These are phyloP conservation scores for Cladosporium oxysporum DNA, from an alignment of 2,329 filamentous ascomycete species.

Conservation along the genomic window DNA sequence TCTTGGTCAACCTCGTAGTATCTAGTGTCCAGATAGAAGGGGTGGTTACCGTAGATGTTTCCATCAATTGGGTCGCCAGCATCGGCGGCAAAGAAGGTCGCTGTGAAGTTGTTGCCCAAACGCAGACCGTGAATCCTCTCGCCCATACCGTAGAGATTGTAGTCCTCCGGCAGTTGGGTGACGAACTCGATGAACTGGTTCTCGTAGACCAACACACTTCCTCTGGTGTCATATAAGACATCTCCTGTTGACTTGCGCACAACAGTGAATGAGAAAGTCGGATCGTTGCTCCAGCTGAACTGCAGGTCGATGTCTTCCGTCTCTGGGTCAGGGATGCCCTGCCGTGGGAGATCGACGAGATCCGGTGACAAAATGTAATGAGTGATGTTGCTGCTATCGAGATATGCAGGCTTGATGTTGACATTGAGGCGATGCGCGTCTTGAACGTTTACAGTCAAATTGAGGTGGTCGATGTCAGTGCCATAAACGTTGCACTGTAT, in stretches of 20 bases:
- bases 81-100: slow-evolving; percentile 69
- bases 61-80: slow-evolving; percentile 62
- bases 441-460: slow-evolving; percentile 59
- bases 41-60: slow-evolving; percentile 76
- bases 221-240: slow-evolving; percentile 66
- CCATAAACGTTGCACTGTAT: slow-evolving; percentile 21
- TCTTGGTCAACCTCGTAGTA: slow-evolving; percentile 63
- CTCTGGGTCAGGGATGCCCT: slow-evolving; percentile 42
- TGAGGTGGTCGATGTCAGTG: slow-evolving; percentile 67
- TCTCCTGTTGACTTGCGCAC: slow-evolving; percentile 63
- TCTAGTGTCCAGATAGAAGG: slow-evolving; percentile 77
- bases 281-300: slow-evolving; percentile 58
- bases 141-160: slow-evolving; percentile 72
- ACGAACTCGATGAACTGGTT: slow-evolving; percentile 77
- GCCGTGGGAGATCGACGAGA: slow-evolving; percentile 59
- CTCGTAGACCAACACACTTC: slow-evolving; percentile 68
- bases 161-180: slow-evolving; percentile 65
- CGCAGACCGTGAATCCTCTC: slow-evolving; percentile 71
- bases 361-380: slow-evolving; percentile 65
- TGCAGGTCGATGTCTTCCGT: slow-evolving; percentile 51
- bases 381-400: slow-evolving; percentile 43
- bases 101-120: slow-evolving; percentile 71
- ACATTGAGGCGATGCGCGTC: slow-evolving; percentile 66
- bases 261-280: slow-evolving; percentile 59
- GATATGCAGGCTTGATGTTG: slow-evolving; percentile 66